Percentiles rank a stretch among this genome's conserved stretches.
phyloP scores from a whole-genome alignment of 2,329 filamentous ascomycete genomes.

The Aspergillus ibericus region DNA sequence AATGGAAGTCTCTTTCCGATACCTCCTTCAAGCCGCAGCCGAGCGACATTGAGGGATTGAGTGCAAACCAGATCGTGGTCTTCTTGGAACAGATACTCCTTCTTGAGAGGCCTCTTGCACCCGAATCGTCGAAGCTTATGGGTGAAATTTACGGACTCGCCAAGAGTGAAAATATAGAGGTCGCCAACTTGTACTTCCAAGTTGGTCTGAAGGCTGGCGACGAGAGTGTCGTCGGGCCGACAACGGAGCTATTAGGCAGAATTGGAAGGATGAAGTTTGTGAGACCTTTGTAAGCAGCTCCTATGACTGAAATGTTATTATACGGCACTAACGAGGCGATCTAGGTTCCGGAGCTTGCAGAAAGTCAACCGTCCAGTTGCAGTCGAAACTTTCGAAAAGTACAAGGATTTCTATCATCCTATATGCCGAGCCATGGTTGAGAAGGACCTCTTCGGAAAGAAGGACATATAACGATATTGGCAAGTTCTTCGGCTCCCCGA shows the following conservation, averaged over 20 bases:
- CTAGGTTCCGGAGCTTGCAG: constrained; percentile 64
- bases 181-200: constrained; percentile 76
- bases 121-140: constrained; percentile 68
- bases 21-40: constrained; percentile 60
- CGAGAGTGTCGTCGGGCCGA: constrained; percentile 65
- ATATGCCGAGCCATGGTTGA: constrained; percentile 84
- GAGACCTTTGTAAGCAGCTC: constrained; percentile 64
- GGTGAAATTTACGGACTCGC: constrained; percentile 72
- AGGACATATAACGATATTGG: constrained; percentile 17
- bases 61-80: constrained; percentile 85
- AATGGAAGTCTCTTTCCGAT: constrained; percentile 66
- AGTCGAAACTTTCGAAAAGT: constrained; percentile 77
- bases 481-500: not conserved
- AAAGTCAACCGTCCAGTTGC: constrained; percentile 74
- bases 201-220: constrained; percentile 76
- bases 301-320: not conserved
- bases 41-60: constrained; percentile 71
- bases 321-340: constrained; percentile 14
- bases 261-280: constrained; percentile 99
- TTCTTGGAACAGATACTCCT: constrained; percentile 80
- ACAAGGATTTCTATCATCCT: constrained; percentile 92
- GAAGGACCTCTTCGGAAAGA: constrained; percentile 68
- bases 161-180: constrained; percentile 79
- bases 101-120: constrained; percentile 63
- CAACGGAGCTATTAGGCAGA: constrained; percentile 71